phyloP scores from a whole-genome alignment of 2,329 filamentous ascomycete species.

The Ascochyta koolunga region DNA sequence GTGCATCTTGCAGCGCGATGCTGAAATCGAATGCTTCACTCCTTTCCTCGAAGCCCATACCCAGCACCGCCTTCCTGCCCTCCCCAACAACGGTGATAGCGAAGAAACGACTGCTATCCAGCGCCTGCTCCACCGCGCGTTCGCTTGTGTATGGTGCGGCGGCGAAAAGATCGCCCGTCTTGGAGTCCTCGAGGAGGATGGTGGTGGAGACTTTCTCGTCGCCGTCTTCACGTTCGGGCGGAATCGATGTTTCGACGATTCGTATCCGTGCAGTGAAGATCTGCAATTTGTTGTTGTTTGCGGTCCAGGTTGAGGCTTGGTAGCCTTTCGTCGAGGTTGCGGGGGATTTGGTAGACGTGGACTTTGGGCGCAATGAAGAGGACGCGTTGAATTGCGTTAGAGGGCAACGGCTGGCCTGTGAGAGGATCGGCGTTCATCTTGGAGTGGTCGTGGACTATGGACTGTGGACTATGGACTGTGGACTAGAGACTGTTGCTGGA shows the following conservation, averaged over 20 bases:
- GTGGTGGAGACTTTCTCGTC: conserved; percentile 71
- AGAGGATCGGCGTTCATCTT: conserved; percentile 72
- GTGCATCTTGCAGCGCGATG: conserved; percentile 78
- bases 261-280: conserved; percentile 88
- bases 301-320: conserved; percentile 77
- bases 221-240: conserved; percentile 44
- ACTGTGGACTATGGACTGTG: not conserved
- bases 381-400: conserved; percentile 82
- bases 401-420: conserved; percentile 70
- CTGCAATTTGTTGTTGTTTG: conserved; percentile 67
- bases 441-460: not conserved
- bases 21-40: conserved; percentile 86
- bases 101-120: conserved; percentile 84
- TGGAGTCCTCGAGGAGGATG: conserved; percentile 78
- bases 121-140: conserved; percentile 74
- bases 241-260: conserved; percentile 74
- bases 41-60: conserved; percentile 86
- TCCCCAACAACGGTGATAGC: conserved; percentile 80
- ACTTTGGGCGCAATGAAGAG: conserved; percentile 77
- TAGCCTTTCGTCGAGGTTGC: conserved; percentile 79
- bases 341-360: conserved; percentile 88
- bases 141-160: conserved; percentile 75
- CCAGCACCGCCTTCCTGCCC: conserved; percentile 77
- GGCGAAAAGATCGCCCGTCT: conserved; percentile 77
- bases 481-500: not conserved